These are phyloP conservation scores for Candida mattraensis DNA, from an alignment of 805 yeast species.

Conservation along the genomic window DNA sequence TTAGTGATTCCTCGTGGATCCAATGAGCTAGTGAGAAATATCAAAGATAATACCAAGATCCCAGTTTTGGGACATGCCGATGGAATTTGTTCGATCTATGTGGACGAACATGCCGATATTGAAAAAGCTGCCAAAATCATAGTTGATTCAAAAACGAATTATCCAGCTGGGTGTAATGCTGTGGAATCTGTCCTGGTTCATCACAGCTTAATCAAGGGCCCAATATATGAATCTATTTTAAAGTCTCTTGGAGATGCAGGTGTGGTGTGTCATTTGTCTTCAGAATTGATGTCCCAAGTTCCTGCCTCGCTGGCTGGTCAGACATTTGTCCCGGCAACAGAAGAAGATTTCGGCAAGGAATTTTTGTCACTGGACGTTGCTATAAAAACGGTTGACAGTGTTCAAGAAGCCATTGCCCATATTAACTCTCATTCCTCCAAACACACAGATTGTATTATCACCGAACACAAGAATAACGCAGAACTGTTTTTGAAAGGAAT, in stretches of 20 bases:
- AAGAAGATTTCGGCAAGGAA: conserved; percentile 78
- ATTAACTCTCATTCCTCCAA: conserved; percentile 92
- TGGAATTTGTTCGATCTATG: conserved; percentile 88
- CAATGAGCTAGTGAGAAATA: conserved; percentile 81
- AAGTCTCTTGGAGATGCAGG: conserved; percentile 53
- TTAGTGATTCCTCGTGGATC: conserved; percentile 98
- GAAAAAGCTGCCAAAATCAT: conserved; percentile 73
- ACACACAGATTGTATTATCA: conserved; percentile 91
- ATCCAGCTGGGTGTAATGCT: conserved; percentile 99
- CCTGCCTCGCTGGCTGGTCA: conserved; percentile 18
- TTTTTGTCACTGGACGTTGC: conserved; percentile 83
- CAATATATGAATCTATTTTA: conserved; percentile 19
- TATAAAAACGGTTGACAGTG: conserved; percentile 57
- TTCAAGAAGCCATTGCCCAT: conserved; percentile 76
- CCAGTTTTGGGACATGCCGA: conserved; percentile 99
- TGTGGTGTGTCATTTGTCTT: conserved; percentile 72
- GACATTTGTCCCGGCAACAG: conserved; percentile 46
- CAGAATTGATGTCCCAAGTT: conserved; percentile 42
- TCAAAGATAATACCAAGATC: conserved; percentile 85
- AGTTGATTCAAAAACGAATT: conserved; percentile 89
- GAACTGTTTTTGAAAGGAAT: conserved; percentile 77
- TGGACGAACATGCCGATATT: conserved; percentile 76
- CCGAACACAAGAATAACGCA: conserved; percentile 70
- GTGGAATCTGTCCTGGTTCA: conserved; percentile 81
- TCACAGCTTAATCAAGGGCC: conserved; percentile 34